A percentile compares a stretch with the other conserved stretches of the same genome.
These are phyloP conservation scores for Calophaca sinica DNA, from an alignment of 306 rosid genomes.

Conservation along the genomic window DNA sequence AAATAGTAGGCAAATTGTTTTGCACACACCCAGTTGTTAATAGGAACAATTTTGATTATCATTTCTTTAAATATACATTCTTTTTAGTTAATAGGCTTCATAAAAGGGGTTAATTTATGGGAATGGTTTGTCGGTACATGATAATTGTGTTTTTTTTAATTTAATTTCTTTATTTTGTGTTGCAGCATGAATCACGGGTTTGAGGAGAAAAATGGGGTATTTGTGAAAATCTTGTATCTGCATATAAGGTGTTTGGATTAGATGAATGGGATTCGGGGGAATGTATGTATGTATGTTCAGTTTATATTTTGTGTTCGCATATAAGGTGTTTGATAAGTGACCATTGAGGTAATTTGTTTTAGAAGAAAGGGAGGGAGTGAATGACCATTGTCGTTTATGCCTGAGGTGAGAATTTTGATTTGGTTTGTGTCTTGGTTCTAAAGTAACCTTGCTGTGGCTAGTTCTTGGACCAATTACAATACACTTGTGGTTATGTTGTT, in stretches of 20 bases:
- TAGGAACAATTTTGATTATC: background rate
- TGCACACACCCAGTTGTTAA: background rate
- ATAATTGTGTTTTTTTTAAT: too few species aligned
- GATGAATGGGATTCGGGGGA: too few species aligned
- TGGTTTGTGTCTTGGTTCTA: background rate
- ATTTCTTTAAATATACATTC: background rate
- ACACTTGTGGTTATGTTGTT: too few species aligned
- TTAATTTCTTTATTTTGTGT: constrained; percentile 7
- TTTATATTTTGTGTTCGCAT: too few species aligned
- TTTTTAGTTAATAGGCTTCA: background rate
- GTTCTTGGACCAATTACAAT: too few species aligned
- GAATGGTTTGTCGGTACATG: background rate
- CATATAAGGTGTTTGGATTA: too few species aligned
- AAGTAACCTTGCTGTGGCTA: background rate
- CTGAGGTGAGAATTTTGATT: background rate
- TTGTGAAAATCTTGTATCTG: background rate
- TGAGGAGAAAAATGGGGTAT: background rate
- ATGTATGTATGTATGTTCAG: too few species aligned
- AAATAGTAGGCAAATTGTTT: background rate
- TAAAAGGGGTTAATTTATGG: background rate
- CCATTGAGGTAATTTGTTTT: background rate
- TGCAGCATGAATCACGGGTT: constrained; percentile 11
- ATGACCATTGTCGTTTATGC: background rate
- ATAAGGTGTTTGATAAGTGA: constrained; percentile 27
- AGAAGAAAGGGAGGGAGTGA: background rate